phyloP scores from a whole-genome alignment of 2,329 filamentous ascomycete species.

The Periconia sp. region DNA sequence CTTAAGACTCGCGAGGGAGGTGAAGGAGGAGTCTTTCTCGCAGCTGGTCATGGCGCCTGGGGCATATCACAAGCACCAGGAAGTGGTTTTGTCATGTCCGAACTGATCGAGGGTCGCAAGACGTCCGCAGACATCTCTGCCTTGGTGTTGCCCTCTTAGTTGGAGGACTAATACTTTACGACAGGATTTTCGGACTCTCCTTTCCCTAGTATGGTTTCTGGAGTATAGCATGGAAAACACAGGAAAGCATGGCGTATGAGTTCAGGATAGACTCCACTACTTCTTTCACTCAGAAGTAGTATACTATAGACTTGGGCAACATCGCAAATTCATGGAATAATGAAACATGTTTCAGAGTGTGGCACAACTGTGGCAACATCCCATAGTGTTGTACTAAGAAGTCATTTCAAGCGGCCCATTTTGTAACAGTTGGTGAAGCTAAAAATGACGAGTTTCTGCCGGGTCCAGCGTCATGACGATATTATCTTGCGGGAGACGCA shows the following conservation, averaged over 20 bases:
- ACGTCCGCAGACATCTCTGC: slow-evolving; percentile 65
- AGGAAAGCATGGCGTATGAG: neutral
- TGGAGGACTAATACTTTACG: too few species aligned
- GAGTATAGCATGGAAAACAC: neutral
- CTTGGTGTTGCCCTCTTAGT: slow-evolving; percentile 47
- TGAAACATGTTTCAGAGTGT: too few species aligned
- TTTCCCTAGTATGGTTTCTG: neutral
- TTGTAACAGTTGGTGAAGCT: too few species aligned
- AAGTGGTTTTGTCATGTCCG: slow-evolving; percentile 73
- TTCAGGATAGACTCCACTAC: neutral
- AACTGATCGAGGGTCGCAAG: slow-evolving; percentile 67
- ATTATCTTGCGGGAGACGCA: too few species aligned
- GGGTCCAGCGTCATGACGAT: too few species aligned
- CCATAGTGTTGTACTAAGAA: too few species aligned
- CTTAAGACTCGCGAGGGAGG: slow-evolving; percentile 49
- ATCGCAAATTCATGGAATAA: too few species aligned
- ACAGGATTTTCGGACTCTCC: too few species aligned
- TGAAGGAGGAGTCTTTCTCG: slow-evolving; percentile 71
- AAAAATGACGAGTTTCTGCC: too few species aligned
- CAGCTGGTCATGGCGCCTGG: slow-evolving; percentile 78
- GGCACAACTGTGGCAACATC: too few species aligned
- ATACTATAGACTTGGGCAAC: slow-evolving; percentile 4
- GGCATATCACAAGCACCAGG: slow-evolving; percentile 64
- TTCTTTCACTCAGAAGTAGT: neutral
- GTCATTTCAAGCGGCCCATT: too few species aligned